Evolutionary conservation across 345 rosid genomes (phyloP).

Genomic region (Moringa oleifera): DNA sequence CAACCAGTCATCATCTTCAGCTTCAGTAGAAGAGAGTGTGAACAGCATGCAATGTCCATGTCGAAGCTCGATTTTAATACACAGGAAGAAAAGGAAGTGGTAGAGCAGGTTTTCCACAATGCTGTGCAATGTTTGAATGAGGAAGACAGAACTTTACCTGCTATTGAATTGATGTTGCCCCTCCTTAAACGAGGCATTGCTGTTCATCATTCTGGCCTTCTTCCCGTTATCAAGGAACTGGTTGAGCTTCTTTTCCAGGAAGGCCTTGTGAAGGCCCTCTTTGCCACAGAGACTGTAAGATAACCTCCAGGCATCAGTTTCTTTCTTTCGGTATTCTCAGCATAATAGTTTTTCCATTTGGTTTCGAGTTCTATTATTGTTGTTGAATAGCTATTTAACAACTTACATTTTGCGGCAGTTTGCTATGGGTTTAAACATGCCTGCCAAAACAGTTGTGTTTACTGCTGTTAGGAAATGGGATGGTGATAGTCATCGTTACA

Average conservation of each 20-base stretch:
- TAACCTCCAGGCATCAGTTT: slow-evolving; percentile 15
- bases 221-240: slow-evolving; percentile 95
- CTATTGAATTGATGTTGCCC: slow-evolving; percentile 95
- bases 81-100: slow-evolving; percentile 69
- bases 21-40: slow-evolving; percentile 99
- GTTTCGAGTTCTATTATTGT: neutral
- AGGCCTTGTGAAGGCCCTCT: slow-evolving; percentile 97
- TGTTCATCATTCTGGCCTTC: slow-evolving; percentile 98
- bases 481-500: slow-evolving; percentile 93
- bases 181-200: slow-evolving; percentile 96
- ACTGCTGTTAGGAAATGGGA: slow-evolving; percentile 97
- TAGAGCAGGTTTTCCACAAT: slow-evolving; percentile 75
- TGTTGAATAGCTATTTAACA: slow-evolving; percentile 9
- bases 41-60: slow-evolving; percentile 97
- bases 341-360: neutral
- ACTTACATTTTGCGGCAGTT: slow-evolving; percentile 45
- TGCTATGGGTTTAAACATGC: slow-evolving; percentile 99
- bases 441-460: slow-evolving; percentile 96
- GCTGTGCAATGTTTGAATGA: slow-evolving; percentile 87
- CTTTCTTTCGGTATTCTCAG: slow-evolving; percentile 5
- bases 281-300: slow-evolving; percentile 97
- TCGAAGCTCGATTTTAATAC: slow-evolving; percentile 96
- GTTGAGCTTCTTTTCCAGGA: slow-evolving; percentile 99
- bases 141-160: slow-evolving; percentile 93
- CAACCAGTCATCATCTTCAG: slow-evolving; percentile 97